Percentiles rank a stretch among this genome's conserved stretches.
Conservation (phyloP, 352 stramenopile genomes). For the Phytophthora macrochlamydospora region DNA sequence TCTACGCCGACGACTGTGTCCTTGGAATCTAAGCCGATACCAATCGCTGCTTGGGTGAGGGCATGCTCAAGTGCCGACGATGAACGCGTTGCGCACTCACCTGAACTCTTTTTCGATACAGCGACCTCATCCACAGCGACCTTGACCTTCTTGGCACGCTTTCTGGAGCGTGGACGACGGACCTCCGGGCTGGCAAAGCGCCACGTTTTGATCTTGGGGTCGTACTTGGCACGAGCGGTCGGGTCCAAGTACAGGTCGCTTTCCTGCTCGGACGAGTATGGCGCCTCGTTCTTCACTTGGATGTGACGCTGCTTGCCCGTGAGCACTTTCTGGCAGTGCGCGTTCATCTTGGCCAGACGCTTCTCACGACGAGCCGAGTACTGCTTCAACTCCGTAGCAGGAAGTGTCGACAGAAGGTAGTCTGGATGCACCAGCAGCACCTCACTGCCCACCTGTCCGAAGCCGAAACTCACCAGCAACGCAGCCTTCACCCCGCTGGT, state of each 20-base stretch:
- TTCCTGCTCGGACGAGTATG: conserved; percentile 82
- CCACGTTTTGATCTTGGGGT: conserved; percentile 69
- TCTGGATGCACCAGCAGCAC: conserved; percentile 79
- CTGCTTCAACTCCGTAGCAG: conserved; percentile 46
- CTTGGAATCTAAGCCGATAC: conserved; percentile 54
- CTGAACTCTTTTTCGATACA: conserved; percentile 17
- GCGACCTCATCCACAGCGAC: conserved; percentile 25
- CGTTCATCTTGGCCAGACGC: conserved; percentile 76
- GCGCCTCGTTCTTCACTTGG: conserved; percentile 82
- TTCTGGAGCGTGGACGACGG: conserved; percentile 38
- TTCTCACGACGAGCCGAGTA: conserved; percentile 70
- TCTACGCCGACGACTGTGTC: conserved; percentile 79
- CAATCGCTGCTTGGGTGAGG: conserved; percentile 55
- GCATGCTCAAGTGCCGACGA: conserved; percentile 59
- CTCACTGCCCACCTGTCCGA: conserved; percentile 78
- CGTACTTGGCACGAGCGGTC: conserved; percentile 76
- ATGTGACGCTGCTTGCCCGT: conserved; percentile 77
- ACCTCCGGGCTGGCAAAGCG: conserved; percentile 55
- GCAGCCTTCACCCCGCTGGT: conserved; percentile 80
- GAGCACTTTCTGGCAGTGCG: conserved; percentile 74
- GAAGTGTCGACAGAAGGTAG: conserved; percentile 67
- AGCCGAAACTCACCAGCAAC: conserved; percentile 86
- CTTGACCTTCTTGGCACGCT: conserved; percentile 56
- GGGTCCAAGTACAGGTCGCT: conserved; percentile 88
- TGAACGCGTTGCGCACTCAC: conserved; percentile 22